Conservation (phyloP, 2,329 filamentous ascomycete genomes). For the Epichloe hybrida region DNA sequence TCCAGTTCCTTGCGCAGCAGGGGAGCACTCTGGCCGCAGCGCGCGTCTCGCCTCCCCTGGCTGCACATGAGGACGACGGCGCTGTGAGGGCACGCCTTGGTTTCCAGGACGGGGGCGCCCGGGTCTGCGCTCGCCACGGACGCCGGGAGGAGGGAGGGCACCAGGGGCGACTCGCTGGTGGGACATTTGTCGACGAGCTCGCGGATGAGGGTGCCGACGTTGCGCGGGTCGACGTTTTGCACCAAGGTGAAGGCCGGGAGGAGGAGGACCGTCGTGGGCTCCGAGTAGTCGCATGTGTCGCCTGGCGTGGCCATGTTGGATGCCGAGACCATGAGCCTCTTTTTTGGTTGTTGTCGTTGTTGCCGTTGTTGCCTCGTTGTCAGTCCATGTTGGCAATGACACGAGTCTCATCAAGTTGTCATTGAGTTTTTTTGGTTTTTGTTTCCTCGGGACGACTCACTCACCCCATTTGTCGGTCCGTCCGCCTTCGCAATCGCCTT, state of each 20-base stretch:
- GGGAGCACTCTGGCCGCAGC: slow-evolving; percentile 88
- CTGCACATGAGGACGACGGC: slow-evolving; percentile 88
- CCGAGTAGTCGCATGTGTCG: slow-evolving; percentile 45
- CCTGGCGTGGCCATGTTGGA: slow-evolving; percentile 78
- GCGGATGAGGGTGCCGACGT: slow-evolving; percentile 57
- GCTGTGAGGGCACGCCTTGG: slow-evolving; percentile 57
- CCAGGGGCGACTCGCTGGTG: slow-evolving; percentile 56
- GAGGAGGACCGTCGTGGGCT: slow-evolving; percentile 67
- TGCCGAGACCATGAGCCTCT: slow-evolving; percentile 83
- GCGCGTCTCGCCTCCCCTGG: slow-evolving; percentile 84
- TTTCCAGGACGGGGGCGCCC: slow-evolving; percentile 19
- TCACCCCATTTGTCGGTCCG: slow-evolving; percentile 54
- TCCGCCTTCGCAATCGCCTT: slow-evolving; percentile 50
- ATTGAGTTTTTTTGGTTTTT: background rate
- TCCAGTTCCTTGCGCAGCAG: slow-evolving; percentile 81
- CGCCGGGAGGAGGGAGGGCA: slow-evolving; percentile 21
- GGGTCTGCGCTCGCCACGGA: slow-evolving; percentile 17
- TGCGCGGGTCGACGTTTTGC: slow-evolving; percentile 67
- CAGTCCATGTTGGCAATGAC: too few relatives aligned
- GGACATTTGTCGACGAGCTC: slow-evolving; percentile 57
- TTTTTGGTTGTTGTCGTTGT: too few relatives aligned
- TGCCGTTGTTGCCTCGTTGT: too few relatives aligned
- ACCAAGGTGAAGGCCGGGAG: slow-evolving; percentile 75
- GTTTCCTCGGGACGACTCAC: too few relatives aligned
- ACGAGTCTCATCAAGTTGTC: too few relatives aligned